Conservation (phyloP, 163 green algal genomes). For the Scenedesmus sp. region DNA sequence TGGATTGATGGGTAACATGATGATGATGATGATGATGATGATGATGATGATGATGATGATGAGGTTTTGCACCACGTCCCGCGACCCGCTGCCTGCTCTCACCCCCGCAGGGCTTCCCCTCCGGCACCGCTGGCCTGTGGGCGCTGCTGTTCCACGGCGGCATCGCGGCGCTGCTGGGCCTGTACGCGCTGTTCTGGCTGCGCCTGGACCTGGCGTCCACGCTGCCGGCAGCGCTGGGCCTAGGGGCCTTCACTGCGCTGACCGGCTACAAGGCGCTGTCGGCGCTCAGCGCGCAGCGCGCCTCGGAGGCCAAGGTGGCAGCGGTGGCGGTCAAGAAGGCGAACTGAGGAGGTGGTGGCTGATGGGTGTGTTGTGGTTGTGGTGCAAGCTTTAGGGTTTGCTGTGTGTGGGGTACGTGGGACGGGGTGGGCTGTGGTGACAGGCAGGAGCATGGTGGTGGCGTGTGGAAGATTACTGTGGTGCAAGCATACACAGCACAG, state of each 20-base stretch:
- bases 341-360: background rate
- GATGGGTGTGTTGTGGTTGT: background rate
- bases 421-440: background rate
- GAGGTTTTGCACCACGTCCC: background rate
- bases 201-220: conserved; percentile 74
- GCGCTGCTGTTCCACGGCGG: conserved; percentile 71
- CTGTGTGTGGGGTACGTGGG: background rate
- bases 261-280: conserved; percentile 51
- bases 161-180: conserved; percentile 67
- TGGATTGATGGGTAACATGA: no score
- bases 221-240: conserved; percentile 53
- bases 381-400: background rate
- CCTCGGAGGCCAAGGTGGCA: background rate
- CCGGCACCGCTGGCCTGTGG: conserved; percentile 50
- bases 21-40: no score
- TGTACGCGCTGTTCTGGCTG: conserved; percentile 78
- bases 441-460: no score
- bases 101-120: conserved; percentile 59
- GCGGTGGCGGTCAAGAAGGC: conserved; percentile 31
- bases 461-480: no score
- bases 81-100: no score
- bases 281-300: conserved; percentile 36
- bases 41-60: no score
- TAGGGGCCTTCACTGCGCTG: conserved; percentile 3
- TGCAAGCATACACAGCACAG: no score